Conservation (phyloP, 768 basidiomycete genomes). For the Paxillus involutus region DNA sequence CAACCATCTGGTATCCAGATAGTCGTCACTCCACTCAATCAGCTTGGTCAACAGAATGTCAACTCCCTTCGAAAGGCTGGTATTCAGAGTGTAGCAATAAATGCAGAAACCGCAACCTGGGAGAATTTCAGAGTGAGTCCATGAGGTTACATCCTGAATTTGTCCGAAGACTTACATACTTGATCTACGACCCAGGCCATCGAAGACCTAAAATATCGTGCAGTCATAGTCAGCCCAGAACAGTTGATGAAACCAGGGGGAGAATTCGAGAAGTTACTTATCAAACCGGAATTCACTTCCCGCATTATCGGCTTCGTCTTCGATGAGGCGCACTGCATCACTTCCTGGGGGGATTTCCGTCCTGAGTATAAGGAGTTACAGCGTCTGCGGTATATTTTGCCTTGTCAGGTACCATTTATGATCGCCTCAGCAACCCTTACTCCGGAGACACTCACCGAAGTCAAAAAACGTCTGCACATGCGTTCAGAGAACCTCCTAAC, state of each 20-base stretch:
- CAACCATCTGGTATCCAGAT: not conserved
- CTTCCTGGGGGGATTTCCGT: constrained; percentile 31
- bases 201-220: not conserved
- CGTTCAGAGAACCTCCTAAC: not conserved
- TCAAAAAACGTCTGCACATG: constrained; percentile 2
- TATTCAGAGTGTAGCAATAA: not conserved
- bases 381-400: constrained; percentile 28
- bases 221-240: constrained; percentile 7
- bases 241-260: constrained; percentile 12
- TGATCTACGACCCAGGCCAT: not conserved
- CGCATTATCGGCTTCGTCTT: constrained; percentile 5
- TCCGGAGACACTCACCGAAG: constrained; percentile 16
- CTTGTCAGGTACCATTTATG: constrained; percentile 28
- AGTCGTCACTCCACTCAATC: constrained; percentile 8
- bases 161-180: too few species aligned
- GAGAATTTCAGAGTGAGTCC: not conserved
- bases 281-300: not conserved
- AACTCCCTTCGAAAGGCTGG: not conserved
- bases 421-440: constrained; percentile 37
- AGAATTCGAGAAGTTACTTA: constrained; percentile 10
- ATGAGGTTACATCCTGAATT: not conserved
- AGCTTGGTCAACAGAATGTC: not conserved
- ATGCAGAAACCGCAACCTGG: not conserved
- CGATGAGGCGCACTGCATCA: constrained; percentile 25
- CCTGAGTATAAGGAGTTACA: constrained; percentile 32